Conservation (phyloP, 768 basidiomycete genomes). For the Mycena epipterygia region DNA sequence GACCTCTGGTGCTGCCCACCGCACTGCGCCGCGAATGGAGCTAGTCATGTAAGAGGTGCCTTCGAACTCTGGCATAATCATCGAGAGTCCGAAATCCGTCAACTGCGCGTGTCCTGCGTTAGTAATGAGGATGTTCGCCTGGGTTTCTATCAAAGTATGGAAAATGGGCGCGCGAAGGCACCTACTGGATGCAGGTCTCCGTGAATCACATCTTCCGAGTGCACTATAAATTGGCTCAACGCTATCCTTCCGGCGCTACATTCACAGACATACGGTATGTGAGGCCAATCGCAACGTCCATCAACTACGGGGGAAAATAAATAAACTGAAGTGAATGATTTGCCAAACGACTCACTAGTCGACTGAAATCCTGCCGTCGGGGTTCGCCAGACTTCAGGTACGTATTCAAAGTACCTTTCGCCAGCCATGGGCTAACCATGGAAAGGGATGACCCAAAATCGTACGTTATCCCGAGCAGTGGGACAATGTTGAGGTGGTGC, state of each 20-base stretch:
- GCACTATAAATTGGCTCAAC: neutral
- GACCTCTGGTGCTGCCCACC: constrained; percentile 16
- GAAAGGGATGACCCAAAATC: constrained; percentile 20
- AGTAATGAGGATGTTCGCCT: constrained; percentile 14
- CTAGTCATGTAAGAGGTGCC: constrained; percentile 14
- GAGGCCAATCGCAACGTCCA: neutral
- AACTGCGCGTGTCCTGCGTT: neutral
- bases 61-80: constrained; percentile 17
- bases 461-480: constrained; percentile 8
- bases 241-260: neutral
- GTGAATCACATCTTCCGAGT: constrained; percentile 5
- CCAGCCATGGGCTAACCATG: constrained; percentile 18
- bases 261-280: neutral
- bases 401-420: neutral
- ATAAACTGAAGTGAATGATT: too few relatives aligned
- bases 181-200: constrained; percentile 20
- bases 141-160: too few relatives aligned
- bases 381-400: neutral
- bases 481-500: constrained; percentile 12
- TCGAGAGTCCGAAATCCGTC: constrained; percentile 13
- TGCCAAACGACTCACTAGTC: neutral
- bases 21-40: constrained; percentile 5
- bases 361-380: neutral
- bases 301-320: neutral
- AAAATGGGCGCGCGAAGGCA: neutral